A percentile compares a stretch with the other conserved stretches of the same genome.
phyloP scores from a whole-genome alignment of 179 eudicot species.

The Carnegiea gigantea region DNA sequence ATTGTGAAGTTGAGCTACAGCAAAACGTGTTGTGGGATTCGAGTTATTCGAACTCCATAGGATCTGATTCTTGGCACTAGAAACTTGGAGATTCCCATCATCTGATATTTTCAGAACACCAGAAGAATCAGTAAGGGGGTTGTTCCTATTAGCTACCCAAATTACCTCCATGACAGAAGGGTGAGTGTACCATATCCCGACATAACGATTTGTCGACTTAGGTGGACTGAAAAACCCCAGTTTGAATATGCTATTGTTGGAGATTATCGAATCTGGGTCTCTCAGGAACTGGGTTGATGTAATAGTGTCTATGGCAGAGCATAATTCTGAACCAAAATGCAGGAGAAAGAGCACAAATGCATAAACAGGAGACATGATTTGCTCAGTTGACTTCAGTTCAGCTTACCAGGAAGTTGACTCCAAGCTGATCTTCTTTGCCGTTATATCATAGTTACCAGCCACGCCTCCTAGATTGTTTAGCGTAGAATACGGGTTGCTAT shows the following conservation, averaged over 20 bases:
- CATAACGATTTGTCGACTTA: constrained; percentile 12
- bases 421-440: too few relatives aligned
- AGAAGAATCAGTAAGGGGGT: constrained; percentile 22
- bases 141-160: constrained; percentile 29
- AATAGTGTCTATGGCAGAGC: constrained; percentile 11
- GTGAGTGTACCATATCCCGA: constrained; percentile 24
- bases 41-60: constrained; percentile 32
- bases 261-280: constrained; percentile 15
- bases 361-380: constrained; percentile 10
- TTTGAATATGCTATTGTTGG: constrained; percentile 10
- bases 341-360: neutral
- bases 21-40: neutral
- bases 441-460: too few relatives aligned
- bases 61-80: constrained; percentile 6
- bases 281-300: constrained; percentile 6
- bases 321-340: constrained; percentile 12
- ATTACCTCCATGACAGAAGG: constrained; percentile 11
- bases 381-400: constrained; percentile 5
- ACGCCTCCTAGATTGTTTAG: too few relatives aligned
- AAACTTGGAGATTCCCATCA: constrained; percentile 20
- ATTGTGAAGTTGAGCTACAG: constrained; percentile 29
- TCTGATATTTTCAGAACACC: constrained; percentile 21
- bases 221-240: constrained; percentile 22
- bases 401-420: too few relatives aligned
- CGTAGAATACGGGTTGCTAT: too few relatives aligned